Evolutionary conservation across 371 early-diverging fungal genomes (phyloP).

Genomic region (Mortierella sp.): DNA sequence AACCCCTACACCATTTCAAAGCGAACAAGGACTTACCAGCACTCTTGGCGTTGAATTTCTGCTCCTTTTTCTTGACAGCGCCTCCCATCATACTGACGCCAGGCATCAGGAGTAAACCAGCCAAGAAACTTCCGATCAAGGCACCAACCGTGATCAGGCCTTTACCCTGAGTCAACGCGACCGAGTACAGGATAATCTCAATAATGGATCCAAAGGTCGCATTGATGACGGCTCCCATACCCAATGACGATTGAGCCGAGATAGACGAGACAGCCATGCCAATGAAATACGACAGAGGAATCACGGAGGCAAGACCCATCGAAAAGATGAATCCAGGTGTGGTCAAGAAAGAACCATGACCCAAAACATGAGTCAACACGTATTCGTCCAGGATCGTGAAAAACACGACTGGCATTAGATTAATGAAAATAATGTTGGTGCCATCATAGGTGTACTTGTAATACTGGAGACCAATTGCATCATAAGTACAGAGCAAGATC

Average conservation of each 20-base stretch:
- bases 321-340: conserved; percentile 73
- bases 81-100: conserved; percentile 94
- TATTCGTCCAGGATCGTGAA: conserved; percentile 84
- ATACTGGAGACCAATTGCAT: conserved; percentile 82
- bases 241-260: conserved; percentile 90
- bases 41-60: conserved; percentile 92
- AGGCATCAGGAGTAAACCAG: conserved; percentile 89
- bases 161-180: conserved; percentile 90
- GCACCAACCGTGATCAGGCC: conserved; percentile 91
- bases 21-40: conserved; percentile 73
- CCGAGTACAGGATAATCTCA: conserved; percentile 90
- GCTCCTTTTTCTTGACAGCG: conserved; percentile 88
- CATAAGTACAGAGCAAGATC: conserved; percentile 78
- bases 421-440: conserved; percentile 94
- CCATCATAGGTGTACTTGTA: conserved; percentile 95
- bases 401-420: conserved; percentile 82
- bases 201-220: conserved; percentile 97
- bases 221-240: conserved; percentile 93
- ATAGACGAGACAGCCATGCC: conserved; percentile 96
- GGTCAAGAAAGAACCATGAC: conserved; percentile 63
- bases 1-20: too few species aligned
- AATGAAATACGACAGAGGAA: conserved; percentile 94
- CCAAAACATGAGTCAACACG: conserved; percentile 61
- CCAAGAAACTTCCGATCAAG: conserved; percentile 89
- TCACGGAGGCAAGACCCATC: conserved; percentile 79